Evolutionary conservation across 495 filamentous ascomycete species (phyloP), one percentile per base, ranked within the genome.

Genomic region (Podospora bellae-mahoneyi): DNA sequence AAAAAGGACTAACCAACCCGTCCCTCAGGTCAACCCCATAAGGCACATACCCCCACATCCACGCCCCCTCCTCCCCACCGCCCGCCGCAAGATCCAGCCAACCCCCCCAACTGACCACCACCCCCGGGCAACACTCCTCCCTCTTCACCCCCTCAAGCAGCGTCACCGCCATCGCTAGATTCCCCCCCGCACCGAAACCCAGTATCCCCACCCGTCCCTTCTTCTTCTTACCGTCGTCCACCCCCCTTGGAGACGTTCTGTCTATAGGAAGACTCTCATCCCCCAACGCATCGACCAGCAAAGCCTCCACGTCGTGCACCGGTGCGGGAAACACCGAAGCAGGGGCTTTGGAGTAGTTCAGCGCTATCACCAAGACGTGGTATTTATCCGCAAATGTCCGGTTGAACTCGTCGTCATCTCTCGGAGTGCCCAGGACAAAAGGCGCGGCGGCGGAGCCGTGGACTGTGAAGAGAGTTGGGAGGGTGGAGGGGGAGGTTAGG

Each of bases 321-420:
- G 73, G 71, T n/a, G 64, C 67, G 10, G 79, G 79, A 64, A 79
- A 81, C 54, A 73, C 71, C n/a, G 69, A 5, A 28, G 39, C 66
- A 5, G 79, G 78, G 0, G 78, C 79, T 55, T 79, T 79, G 69
- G 70, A 65, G 58, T 80, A 81, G 67, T 80, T 77, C 64, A 80
- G 76, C 3, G 71, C 68, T 54, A 80, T 67, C 53, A 81, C 76
- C 19, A 81, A 71, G 55, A 70, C 59, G 13, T 71, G 66, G 70
- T 74, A 67, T 20, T 69, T 58, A 60, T 71, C 73, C 53, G 77
- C 76, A 60, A 80, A 80, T 48, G 68, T 64, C 32, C 71, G 71
- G 66, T 80, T 81, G 78, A 78, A 80, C 9, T 44, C 70, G 70
- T 81, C 79, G 70, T 80, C 75, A 66, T 81, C 77, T 23, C 66